A percentile compares a stretch with the other conserved stretches of the same genome.
Evolutionary conservation across 768 basidiomycete genomes (phyloP).

Genomic region (Boletus sensibilis): DNA sequence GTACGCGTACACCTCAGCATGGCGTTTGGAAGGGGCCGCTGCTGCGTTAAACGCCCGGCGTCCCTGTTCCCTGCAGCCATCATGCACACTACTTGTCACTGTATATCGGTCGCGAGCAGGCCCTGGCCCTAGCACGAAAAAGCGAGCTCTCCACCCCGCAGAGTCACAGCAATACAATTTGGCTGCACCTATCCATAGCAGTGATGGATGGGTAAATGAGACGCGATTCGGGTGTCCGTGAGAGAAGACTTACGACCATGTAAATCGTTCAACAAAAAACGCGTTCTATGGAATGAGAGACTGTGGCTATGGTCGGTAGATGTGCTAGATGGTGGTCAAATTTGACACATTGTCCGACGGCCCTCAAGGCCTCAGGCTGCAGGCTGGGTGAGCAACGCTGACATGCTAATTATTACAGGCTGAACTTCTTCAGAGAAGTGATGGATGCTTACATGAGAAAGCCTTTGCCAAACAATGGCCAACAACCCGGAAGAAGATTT

Average conservation of each 20-base stretch:
- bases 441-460: background rate
- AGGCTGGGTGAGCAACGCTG: too few species aligned
- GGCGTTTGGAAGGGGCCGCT: background rate
- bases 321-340: too few species aligned
- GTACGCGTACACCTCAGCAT: too few species aligned
- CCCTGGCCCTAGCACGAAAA: too few species aligned
- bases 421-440: too few species aligned
- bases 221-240: background rate
- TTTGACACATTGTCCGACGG: too few species aligned
- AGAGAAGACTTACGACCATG: too few species aligned
- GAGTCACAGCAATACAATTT: background rate
- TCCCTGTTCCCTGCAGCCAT: background rate
- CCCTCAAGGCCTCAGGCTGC: too few species aligned
- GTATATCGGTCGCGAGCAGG: background rate
- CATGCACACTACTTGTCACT: background rate
- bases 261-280: too few species aligned
- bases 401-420: too few species aligned
- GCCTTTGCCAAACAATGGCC: constrained; percentile 16
- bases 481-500: constrained; percentile 17
- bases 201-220: background rate
- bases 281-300: too few species aligned
- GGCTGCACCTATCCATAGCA: background rate
- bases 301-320: too few species aligned
- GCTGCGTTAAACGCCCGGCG: background rate
- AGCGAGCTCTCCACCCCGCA: background rate